Evolutionary conservation across 768 basidiomycete species (phyloP).

Genomic region (Tubosaeta brunneosetosa): DNA sequence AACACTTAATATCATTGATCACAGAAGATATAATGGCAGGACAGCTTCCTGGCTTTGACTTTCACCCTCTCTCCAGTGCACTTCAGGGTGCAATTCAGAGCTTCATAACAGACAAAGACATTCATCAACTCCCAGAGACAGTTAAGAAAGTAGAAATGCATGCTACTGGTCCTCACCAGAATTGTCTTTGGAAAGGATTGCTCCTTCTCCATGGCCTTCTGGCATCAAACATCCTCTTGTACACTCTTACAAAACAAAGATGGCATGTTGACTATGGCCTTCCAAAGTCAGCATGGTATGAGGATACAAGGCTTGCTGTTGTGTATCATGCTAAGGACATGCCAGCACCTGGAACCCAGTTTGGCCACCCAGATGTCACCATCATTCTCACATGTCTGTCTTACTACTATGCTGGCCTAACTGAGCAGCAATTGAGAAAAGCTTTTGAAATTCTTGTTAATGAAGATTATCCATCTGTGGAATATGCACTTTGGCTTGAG

Average conservation of each 20-base stretch:
- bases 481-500: constrained; percentile 38
- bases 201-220: constrained; percentile 44
- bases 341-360: constrained; percentile 42
- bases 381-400: too few species aligned
- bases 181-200: constrained; percentile 32
- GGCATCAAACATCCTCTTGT: constrained; percentile 36
- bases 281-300: too few species aligned
- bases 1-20: constrained; percentile 2
- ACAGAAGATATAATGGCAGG: constrained; percentile 8
- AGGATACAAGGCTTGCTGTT: constrained; percentile 39
- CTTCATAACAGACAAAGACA: constrained; percentile 13
- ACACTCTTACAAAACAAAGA: constrained; percentile 34
- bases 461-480: constrained; percentile 35
- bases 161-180: constrained; percentile 2
- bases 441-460: constrained; percentile 37
- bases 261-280: constrained; percentile 51
- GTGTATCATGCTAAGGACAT: constrained; percentile 49
- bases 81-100: neutral
- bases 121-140: neutral
- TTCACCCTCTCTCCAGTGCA: neutral
- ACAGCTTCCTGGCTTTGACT: constrained; percentile 6
- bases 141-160: constrained; percentile 1
- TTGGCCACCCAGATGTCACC: too few species aligned
- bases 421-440: constrained; percentile 30
- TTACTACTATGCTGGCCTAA: too few species aligned